These are phyloP conservation scores for Phytophthora melonis DNA, from an alignment of 352 stramenopile species.

Conservation along the genomic window DNA sequence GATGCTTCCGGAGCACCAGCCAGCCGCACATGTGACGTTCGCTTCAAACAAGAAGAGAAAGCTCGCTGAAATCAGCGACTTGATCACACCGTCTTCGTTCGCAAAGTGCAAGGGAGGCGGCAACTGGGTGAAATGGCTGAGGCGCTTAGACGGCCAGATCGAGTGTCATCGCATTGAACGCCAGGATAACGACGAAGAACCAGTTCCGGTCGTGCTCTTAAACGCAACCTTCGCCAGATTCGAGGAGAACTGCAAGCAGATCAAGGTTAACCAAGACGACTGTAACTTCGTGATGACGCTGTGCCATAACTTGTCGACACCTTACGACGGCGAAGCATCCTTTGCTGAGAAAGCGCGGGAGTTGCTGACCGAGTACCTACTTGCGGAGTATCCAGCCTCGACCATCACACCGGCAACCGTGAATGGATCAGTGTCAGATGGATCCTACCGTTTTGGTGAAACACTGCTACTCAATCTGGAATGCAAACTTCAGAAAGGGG, in stretches of 20 bases:
- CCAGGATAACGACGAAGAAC: slow-evolving; percentile 8
- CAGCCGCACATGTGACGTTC: too few species aligned
- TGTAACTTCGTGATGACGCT: slow-evolving; percentile 30
- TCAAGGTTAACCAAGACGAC: slow-evolving; percentile 24
- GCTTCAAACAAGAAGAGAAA: too few species aligned
- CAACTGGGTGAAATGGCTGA: too few species aligned
- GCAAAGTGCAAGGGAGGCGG: too few species aligned
- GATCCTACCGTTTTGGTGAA: slow-evolving; percentile 24
- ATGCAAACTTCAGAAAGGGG: slow-evolving; percentile 21
- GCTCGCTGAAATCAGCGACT: too few species aligned
- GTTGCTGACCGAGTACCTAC: slow-evolving; percentile 26
- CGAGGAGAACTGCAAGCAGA: slow-evolving; percentile 22
- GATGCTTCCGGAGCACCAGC: too few species aligned
- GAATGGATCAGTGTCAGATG: slow-evolving; percentile 33
- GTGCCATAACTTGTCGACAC: slow-evolving; percentile 26
- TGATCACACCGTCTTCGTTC: too few species aligned
- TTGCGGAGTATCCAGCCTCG: slow-evolving; percentile 17
- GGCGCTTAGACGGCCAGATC: too few species aligned
- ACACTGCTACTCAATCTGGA: slow-evolving; percentile 27
- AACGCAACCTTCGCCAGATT: slow-evolving; percentile 34
- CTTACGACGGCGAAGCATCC: slow-evolving; percentile 29
- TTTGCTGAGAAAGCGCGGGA: slow-evolving; percentile 27
- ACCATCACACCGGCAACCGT: slow-evolving; percentile 11
- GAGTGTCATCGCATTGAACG: too few species aligned
- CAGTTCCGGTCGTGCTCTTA: slow-evolving; percentile 36